These are phyloP conservation scores for Polytrichum formosum DNA, from an alignment of 225 moss, liverwort and hornwort species.

Conservation along the genomic window DNA sequence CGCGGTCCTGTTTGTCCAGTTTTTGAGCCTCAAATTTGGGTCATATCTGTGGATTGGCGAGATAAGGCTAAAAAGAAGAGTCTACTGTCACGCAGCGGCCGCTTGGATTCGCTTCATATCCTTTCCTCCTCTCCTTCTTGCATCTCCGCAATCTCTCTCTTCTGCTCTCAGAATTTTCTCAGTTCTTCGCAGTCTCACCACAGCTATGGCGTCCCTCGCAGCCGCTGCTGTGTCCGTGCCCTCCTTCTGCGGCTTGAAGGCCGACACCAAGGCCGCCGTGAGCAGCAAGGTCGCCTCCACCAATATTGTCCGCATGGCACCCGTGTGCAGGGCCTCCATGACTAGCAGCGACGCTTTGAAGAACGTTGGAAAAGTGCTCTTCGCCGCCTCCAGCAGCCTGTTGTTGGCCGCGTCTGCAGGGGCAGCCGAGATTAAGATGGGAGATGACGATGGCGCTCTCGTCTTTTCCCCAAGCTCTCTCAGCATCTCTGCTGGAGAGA, in stretches of 20 bases:
- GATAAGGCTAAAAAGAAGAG: too few species aligned
- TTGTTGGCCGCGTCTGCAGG: constrained; percentile 59
- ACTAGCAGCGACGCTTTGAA: constrained; percentile 43
- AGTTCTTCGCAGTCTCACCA: too few species aligned
- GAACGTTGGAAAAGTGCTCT: constrained; percentile 56
- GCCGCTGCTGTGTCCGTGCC: constrained; percentile 34
- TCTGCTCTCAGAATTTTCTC: too few species aligned
- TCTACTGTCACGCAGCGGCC: too few species aligned
- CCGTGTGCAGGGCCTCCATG: constrained; percentile 24
- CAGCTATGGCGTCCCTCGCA: constrained; percentile 52
- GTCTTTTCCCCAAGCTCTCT: constrained; percentile 34
- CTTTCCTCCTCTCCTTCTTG: too few species aligned
- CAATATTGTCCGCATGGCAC: constrained; percentile 62
- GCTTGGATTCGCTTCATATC: too few species aligned
- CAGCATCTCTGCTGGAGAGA: constrained; percentile 32
- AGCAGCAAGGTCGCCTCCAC: constrained; percentile 18
- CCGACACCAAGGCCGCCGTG: constrained; percentile 36
- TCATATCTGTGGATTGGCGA: too few species aligned
- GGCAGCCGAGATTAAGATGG: constrained; percentile 71
- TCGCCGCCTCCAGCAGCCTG: constrained; percentile 63
- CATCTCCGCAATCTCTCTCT: too few species aligned
- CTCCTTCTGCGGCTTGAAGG: constrained; percentile 61
- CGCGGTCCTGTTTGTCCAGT: too few species aligned
- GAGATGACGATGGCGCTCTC: constrained; percentile 42
- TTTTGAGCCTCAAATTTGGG: too few species aligned